These are phyloP conservation scores for Ramalina intermedia DNA, from an alignment of 495 filamentous ascomycete genomes.

Conservation along the genomic window DNA sequence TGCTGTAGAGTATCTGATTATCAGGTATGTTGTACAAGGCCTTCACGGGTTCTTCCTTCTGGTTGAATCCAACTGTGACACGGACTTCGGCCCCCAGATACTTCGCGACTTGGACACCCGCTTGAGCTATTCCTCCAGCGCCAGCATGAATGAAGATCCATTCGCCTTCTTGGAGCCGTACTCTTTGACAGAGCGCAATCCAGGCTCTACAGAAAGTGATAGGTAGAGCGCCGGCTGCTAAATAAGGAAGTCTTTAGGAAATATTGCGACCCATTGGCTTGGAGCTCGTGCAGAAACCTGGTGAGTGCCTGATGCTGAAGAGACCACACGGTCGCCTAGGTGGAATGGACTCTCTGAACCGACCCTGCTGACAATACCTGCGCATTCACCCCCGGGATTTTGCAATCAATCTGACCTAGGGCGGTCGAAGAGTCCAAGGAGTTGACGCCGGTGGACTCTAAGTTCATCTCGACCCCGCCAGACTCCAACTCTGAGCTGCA, in stretches of 20 bases:
- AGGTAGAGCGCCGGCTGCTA: slow-evolving; percentile 17
- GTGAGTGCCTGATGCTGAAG: not conserved
- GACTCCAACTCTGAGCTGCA: not conserved
- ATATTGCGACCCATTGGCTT: not conserved
- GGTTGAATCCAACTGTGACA: slow-evolving; percentile 34
- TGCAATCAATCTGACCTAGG: slow-evolving; percentile 22
- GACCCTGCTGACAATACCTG: slow-evolving; percentile 36
- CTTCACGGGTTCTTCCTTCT: slow-evolving; percentile 25
- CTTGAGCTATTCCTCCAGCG: slow-evolving; percentile 31
- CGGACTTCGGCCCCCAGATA: slow-evolving; percentile 39
- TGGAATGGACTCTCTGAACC: slow-evolving; percentile 22
- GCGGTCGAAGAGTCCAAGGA: slow-evolving; percentile 25
- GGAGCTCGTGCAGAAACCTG: not conserved
- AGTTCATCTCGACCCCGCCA: slow-evolving; percentile 2
- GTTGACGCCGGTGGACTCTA: slow-evolving; percentile 2
- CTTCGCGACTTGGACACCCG: slow-evolving; percentile 36
- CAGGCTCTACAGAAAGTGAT: slow-evolving; percentile 19
- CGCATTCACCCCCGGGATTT: slow-evolving; percentile 33
- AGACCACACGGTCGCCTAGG: slow-evolving; percentile 1
- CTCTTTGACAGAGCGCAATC: slow-evolving; percentile 21
- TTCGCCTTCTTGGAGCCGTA: slow-evolving; percentile 13
- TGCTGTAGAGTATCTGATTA: slow-evolving; percentile 33
- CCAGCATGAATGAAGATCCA: slow-evolving; percentile 18
- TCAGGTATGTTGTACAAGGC: slow-evolving; percentile 23
- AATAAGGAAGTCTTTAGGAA: slow-evolving; percentile 16